A percentile compares a stretch with the other conserved stretches of the same genome.
Evolutionary conservation across 352 stramenopile species (phyloP).

Genomic region (Globisporangium nagaii): DNA sequence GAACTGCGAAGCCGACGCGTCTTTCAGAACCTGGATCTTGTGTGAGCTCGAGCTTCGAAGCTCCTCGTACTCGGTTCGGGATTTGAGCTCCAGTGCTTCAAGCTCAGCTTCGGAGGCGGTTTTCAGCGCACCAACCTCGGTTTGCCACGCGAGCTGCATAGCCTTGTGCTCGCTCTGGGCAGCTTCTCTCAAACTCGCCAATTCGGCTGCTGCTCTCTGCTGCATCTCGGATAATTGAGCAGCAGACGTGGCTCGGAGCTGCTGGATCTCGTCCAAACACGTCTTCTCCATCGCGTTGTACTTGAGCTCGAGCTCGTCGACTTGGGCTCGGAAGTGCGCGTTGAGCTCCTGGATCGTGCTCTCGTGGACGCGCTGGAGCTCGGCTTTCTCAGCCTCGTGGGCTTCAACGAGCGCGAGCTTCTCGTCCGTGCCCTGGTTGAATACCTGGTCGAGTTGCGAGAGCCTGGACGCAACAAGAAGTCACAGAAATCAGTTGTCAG

Average conservation of each 20-base stretch:
- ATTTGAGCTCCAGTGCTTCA: slow-evolving; percentile 12
- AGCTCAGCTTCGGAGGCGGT: slow-evolving; percentile 18
- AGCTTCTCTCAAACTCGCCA: background rate
- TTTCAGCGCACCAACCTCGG: slow-evolving; percentile 15
- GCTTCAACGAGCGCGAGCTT: slow-evolving; percentile 29
- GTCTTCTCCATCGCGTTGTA: slow-evolving; percentile 22
- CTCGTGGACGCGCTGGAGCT: slow-evolving; percentile 22
- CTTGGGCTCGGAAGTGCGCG: slow-evolving; percentile 19
- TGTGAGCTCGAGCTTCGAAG: slow-evolving; percentile 17
- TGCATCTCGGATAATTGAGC: slow-evolving; percentile 12
- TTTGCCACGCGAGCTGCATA: background rate
- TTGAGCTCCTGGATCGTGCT: slow-evolving; percentile 17
- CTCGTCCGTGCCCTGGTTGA: slow-evolving; percentile 41
- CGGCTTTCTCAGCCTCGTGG: slow-evolving; percentile 24
- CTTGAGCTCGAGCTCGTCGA: slow-evolving; percentile 24
- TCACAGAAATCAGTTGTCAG: background rate
- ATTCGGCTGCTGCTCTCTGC: background rate
- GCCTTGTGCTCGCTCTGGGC: slow-evolving; percentile 1
- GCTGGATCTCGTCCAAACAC: slow-evolving; percentile 28
- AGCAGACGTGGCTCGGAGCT: slow-evolving; percentile 22
- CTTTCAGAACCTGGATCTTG: slow-evolving; percentile 21
- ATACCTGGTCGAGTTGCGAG: slow-evolving; percentile 29
- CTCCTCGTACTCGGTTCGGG: slow-evolving; percentile 17
- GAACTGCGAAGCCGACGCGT: slow-evolving; percentile 18
- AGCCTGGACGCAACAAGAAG: slow-evolving; percentile 6